phyloP scores from a whole-genome alignment of 1,284 basidiomycete species.

The Microbotryum scabiosae region DNA sequence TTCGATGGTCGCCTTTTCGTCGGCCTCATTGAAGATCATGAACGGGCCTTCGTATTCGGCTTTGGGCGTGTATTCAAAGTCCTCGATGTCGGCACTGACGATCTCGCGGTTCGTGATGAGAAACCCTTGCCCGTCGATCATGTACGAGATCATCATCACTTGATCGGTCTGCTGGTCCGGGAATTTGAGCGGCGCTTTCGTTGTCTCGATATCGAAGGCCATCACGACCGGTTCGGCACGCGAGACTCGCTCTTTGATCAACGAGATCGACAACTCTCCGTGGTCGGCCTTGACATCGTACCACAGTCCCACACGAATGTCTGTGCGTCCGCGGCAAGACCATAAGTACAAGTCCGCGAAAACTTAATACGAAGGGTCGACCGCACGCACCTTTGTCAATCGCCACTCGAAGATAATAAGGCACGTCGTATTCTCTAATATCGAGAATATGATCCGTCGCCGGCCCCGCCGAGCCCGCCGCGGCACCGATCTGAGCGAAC shows the following conservation, averaged over 20 bases:
- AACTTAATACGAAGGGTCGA: too few relatives aligned
- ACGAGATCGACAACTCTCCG: slow-evolving; percentile 67
- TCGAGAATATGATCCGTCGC: slow-evolving; percentile 62
- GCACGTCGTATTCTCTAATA: slow-evolving; percentile 91
- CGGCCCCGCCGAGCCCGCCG: slow-evolving; percentile 51
- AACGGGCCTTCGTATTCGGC: slow-evolving; percentile 98
- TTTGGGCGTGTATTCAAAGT: slow-evolving; percentile 98
- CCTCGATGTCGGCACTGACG: slow-evolving; percentile 92
- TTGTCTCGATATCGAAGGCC: slow-evolving; percentile 99
- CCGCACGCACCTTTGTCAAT: slow-evolving; percentile 75
- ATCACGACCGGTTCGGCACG: slow-evolving; percentile 98
- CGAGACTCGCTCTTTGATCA: slow-evolving; percentile 77
- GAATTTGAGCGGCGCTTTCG: slow-evolving; percentile 96
- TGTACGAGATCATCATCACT: slow-evolving; percentile 99
- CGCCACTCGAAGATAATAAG: slow-evolving; percentile 94
- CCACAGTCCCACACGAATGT: slow-evolving; percentile 95
- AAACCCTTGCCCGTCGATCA: slow-evolving; percentile 85
- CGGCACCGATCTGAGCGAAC: slow-evolving; percentile 22
- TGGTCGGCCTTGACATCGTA: slow-evolving; percentile 78
- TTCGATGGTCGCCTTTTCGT: slow-evolving; percentile 67
- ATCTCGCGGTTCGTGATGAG: slow-evolving; percentile 98
- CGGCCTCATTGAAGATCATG: slow-evolving; percentile 85
- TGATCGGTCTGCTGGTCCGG: slow-evolving; percentile 93
- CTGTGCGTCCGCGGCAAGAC: too few relatives aligned
- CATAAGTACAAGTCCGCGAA: too few relatives aligned